Evolutionary conservation across 73 alveolate genomes (phyloP).

Genomic region (Paramecium biaurelia): DNA sequence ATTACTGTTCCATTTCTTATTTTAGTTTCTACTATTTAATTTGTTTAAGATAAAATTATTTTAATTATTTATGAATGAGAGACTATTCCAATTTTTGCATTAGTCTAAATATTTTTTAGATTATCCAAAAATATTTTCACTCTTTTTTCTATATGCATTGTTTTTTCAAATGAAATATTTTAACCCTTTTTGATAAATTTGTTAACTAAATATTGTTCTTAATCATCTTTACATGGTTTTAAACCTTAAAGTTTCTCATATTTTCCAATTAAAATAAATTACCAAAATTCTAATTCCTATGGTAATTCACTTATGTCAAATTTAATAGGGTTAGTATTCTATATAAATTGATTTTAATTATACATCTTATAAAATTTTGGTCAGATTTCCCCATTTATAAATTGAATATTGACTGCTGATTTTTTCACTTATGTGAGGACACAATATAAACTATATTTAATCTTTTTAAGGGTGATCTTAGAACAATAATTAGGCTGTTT

Average conservation of each 20-base stretch:
- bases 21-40: background rate
- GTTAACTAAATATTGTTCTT: background rate
- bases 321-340: background rate
- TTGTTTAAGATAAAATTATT: background rate
- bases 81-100: background rate
- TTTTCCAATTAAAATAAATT: background rate
- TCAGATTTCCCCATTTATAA: conserved; percentile 16
- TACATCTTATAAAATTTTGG: background rate
- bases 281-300: background rate
- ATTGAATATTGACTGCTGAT: background rate
- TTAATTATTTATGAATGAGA: conserved; percentile 16
- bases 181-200: conserved; percentile 2
- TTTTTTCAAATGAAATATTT: background rate
- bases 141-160: background rate
- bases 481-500: conserved; percentile 38
- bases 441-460: background rate
- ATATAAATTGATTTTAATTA: background rate
- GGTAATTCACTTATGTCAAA: background rate
- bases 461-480: conserved; percentile 9
- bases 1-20: background rate
- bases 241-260: background rate
- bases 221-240: background rate
- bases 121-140: background rate
- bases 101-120: background rate
- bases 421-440: background rate